Base-by-base conservation (phyloP, 805 yeast genomes). In the Metschnikowia reukaufii region DNA sequence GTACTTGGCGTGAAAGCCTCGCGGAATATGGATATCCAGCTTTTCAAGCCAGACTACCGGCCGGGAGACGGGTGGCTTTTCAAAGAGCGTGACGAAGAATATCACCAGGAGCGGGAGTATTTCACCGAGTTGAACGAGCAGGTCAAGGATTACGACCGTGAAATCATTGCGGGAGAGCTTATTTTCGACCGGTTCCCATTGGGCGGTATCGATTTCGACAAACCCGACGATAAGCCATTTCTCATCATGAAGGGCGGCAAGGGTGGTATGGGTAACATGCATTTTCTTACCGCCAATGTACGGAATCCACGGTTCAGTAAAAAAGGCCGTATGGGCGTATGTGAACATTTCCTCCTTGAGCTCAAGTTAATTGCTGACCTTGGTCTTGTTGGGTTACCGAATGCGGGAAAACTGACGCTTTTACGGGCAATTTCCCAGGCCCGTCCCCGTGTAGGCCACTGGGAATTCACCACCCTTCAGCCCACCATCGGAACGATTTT, bases 231-330 rank as follows among this genome's bases (percentile, higher is more conserved):
- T 1, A 78, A 76, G 37, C 97, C 98, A 1, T 64, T 84, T 4
- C 67, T 87, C 42, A 57, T 94, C 16, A 59, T 91, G 38, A 78
- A 77, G 56, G 99, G 99, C 36, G 99, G 99, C 8, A 74, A 76
- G 52, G 98, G 98, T 17, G 99, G 99, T 0, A 74, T 92, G 71
- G 99, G 99, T 1, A 94, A 94, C 65, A 89, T 89, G 94, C 96
- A 92, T 64, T 94, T 94, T 61, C 72, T 88, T 40, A 89, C 97
- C 1, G 76, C 84, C 38, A 80, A 82, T 42, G 82, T 94, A 48
- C 79, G 97, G 50, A 92, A 90, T 58, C 99, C 99, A 12, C 72
- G 96, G 45, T 94, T 94, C 64, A 81, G 92, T 21, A 91, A 90
- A 59, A 63, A 61, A 20, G 99, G 98, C 3, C 77, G 98, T 49